Evolutionary conservation across 129 eudicot genomes (phyloP), one percentile per base, ranked within the genome.

Genomic region (Pseudognaphalium luteoalbum): DNA sequence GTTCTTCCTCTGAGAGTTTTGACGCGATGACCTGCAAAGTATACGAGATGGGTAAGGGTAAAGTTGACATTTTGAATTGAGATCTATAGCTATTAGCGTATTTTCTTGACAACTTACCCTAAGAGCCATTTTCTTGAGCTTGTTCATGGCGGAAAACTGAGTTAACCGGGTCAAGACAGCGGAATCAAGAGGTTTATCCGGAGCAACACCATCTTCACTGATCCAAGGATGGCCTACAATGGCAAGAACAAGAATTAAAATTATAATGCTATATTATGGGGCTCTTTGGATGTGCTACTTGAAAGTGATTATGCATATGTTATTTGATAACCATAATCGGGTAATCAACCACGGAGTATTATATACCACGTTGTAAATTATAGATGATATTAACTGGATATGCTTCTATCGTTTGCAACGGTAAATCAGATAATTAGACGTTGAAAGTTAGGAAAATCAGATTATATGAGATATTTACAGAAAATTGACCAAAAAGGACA

Each of bases 91-190:
- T 69, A n/a, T n/a, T 34, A 0, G 51, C 4, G 7, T 42, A 29
- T 59, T 39, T 78, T 41, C 59, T 80, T 37, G 20, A 30, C 4
- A 12, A 66, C 82, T 77, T 87, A 92, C 98, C 83, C 96, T 88
- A 19, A 90, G 86, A 72, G 96, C 96, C 92, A 93, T 93, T 87
- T 88, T 92, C 92, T 90, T 90, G 67, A 93, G 85, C 76, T 90
- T 92, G 71, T 89, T 82, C 96, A 87, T 92, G 62, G 90, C 90
- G 37, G 91, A 88, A 81, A 93, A 93, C 74, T 88, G 95, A 37
- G 83, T 86, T 79, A 93, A 82, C 8, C 97, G 89, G 44, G 69
- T 90, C 58, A 90, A 76, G 39, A 93, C 90, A 52, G 96, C 94
- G 58, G 94, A 83, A 74, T 90, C 96, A 57, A 93, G 92, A 80